Base-by-base conservation (phyloP, 371 early-diverging fungal genomes). In the Ordospora pajunii region DNA sequence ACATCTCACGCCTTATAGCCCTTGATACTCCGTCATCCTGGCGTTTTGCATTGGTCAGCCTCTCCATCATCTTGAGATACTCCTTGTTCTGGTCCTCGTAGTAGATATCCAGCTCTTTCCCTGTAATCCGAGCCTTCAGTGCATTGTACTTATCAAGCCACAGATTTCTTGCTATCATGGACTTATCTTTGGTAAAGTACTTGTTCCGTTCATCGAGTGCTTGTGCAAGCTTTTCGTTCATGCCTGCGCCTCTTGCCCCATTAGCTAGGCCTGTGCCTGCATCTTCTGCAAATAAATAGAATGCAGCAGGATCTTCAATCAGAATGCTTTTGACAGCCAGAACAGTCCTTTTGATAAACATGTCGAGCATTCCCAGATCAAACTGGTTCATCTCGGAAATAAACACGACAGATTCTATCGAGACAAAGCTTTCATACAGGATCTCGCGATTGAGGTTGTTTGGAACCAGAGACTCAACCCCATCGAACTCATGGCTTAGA, bases 151-250 rank as follows among this genome's bases (percentile, higher is more conserved):
- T 40, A 23, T 66, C 51, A 8, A 21, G 25, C 25, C 40, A 67
- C 22, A 77, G 23, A 4, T 48, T 54, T 52, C 22, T 64, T 58
- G 72, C 72, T 67, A 77, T 77, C 68, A 67, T 67, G 3, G 78
- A 77, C 32, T 25, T 68, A 44, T 77, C 78, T 5, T 14, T 54
- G 0, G 67, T 53, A 62, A 77, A 77, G n/a, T 54, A 54, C 37
- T 63, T 49, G 63, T 77, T 77, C 68, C 78, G 66, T 2, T 40
- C 23, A 21, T 73, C 63, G 5, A 77, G 19, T 14, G 53, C 12
- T 17, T 51, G 14, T 51, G 54, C 62, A 22, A 77, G 27, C 1
- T 32, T 12, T 45, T n/a, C 8, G 19, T 52, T 43, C 0, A 25
- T 9, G 5, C 42, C 27, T 32, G 5, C 32, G 32, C 5, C 5